Conservation (phyloP, 2,329 filamentous ascomycete species). For the Pseudocercospora eumusae region DNA sequence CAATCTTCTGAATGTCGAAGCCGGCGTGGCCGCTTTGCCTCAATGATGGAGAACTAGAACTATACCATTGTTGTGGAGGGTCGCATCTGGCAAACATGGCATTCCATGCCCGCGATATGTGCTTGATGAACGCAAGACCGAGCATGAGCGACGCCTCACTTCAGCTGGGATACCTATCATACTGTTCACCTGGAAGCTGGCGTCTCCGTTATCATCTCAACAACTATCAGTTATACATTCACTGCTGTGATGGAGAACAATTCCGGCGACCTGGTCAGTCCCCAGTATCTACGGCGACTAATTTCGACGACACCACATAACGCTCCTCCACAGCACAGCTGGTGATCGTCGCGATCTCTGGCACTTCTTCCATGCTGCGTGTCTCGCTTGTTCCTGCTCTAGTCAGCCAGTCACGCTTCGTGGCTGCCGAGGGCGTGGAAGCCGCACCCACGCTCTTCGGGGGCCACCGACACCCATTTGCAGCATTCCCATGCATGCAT, state of each 20-base stretch:
- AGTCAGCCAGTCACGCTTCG: conserved; percentile 14
- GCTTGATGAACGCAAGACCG: background rate
- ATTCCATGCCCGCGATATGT: background rate
- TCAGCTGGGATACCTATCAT: conserved; percentile 3
- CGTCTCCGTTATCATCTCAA: conserved; percentile 7
- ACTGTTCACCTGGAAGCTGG: background rate
- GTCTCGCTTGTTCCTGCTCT: conserved; percentile 25
- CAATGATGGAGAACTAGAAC: background rate
- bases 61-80: conserved; percentile 10
- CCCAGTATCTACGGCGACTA: conserved; percentile 3
- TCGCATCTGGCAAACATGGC: background rate
- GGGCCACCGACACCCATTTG: background rate
- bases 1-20: background rate
- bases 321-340: background rate
- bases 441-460: conserved; percentile 9
- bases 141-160: conserved; percentile 12
- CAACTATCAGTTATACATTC: too few species aligned
- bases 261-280: conserved; percentile 10
- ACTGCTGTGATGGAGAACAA: background rate
- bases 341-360: conserved; percentile 8
- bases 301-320: conserved; percentile 6
- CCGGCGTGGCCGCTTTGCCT: background rate
- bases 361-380: conserved; percentile 8
- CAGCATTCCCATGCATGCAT: background rate
- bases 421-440: conserved; percentile 21